phyloP scores from a whole-genome alignment of 306 rosid genomes.

The Dalbergia cochinchinensis region DNA sequence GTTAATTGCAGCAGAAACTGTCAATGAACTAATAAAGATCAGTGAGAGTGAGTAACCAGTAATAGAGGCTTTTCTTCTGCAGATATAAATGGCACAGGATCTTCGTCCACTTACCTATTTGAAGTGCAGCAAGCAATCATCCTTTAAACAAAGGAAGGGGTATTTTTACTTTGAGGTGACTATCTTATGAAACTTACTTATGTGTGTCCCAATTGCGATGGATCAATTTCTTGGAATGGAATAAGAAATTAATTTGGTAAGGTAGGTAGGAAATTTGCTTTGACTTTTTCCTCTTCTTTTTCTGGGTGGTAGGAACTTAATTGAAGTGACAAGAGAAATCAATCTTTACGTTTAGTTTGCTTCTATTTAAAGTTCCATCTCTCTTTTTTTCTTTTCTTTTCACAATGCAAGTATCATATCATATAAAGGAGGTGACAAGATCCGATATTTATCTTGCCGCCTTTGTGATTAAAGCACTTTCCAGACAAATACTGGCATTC shows the following conservation, averaged over 20 bases:
- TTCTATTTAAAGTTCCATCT: slow-evolving; percentile 48
- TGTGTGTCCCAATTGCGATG: slow-evolving; percentile 11
- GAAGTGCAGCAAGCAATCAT: not conserved
- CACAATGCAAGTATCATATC: slow-evolving; percentile 33
- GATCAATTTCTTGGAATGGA: slow-evolving; percentile 27
- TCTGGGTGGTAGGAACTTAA: slow-evolving; percentile 47
- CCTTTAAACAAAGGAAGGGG: not conserved
- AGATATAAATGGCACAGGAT: slow-evolving; percentile 24
- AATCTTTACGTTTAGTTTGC: slow-evolving; percentile 48
- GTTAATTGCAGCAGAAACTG: not conserved
- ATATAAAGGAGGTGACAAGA: slow-evolving; percentile 44
- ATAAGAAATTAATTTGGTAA: slow-evolving; percentile 35
- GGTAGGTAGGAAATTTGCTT: slow-evolving; percentile 33
- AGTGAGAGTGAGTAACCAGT: not conserved
- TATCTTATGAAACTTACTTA: not conserved
- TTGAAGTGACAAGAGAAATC: slow-evolving; percentile 36
- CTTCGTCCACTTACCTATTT: slow-evolving; percentile 3
- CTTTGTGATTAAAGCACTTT: slow-evolving; percentile 37
- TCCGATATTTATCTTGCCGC: slow-evolving; percentile 44
- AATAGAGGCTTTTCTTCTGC: slow-evolving; percentile 33
- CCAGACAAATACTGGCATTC: slow-evolving; percentile 11
- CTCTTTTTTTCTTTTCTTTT: slow-evolving; percentile 41
- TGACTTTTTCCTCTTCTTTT: not conserved
- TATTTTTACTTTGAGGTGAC: not conserved
- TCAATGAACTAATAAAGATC: not conserved